Conservation (phyloP, 192 early-diverging fungal species). For the Backusella westeae region DNA sequence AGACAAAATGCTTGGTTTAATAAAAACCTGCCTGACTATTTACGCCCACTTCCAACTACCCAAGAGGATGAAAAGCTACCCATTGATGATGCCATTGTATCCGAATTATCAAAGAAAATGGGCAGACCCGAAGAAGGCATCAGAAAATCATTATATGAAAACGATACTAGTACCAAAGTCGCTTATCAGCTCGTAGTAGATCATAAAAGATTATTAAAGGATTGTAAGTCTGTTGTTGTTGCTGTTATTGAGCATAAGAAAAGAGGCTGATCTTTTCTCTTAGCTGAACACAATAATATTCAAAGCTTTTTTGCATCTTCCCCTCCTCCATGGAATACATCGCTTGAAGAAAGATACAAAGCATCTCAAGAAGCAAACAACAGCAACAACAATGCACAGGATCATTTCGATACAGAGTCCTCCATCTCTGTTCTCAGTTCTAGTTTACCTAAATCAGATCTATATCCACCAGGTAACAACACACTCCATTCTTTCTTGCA, state of each 20-base stretch:
- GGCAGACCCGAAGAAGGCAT: slow-evolving; percentile 66
- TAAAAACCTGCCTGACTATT: slow-evolving; percentile 88
- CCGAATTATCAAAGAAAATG: slow-evolving; percentile 83
- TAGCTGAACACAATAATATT: slow-evolving; percentile 50
- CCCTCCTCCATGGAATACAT: slow-evolving; percentile 70
- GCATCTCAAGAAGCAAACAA: not conserved
- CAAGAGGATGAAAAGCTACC: slow-evolving; percentile 59
- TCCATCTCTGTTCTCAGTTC: slow-evolving; percentile 57
- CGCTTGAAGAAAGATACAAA: slow-evolving; percentile 26
- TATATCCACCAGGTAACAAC: slow-evolving; percentile 20
- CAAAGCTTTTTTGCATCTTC: slow-evolving; percentile 65
- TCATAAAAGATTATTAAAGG: slow-evolving; percentile 64
- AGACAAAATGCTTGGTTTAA: slow-evolving; percentile 92
- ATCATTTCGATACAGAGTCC: slow-evolving; percentile 31
- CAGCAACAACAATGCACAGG: not conserved
- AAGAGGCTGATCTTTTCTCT: not conserved
- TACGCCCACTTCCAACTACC: slow-evolving; percentile 76
- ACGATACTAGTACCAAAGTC: slow-evolving; percentile 93
- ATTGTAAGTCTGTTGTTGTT: slow-evolving; percentile 32
- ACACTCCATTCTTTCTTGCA: too few relatives aligned
- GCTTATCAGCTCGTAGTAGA: slow-evolving; percentile 96
- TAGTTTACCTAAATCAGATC: slow-evolving; percentile 50
- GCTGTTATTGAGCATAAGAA: not conserved
- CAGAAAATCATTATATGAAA: slow-evolving; percentile 71
- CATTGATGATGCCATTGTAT: slow-evolving; percentile 79